Base-by-base conservation (phyloP, 352 stramenopile species). In the Pythium insidiosum region DNA sequence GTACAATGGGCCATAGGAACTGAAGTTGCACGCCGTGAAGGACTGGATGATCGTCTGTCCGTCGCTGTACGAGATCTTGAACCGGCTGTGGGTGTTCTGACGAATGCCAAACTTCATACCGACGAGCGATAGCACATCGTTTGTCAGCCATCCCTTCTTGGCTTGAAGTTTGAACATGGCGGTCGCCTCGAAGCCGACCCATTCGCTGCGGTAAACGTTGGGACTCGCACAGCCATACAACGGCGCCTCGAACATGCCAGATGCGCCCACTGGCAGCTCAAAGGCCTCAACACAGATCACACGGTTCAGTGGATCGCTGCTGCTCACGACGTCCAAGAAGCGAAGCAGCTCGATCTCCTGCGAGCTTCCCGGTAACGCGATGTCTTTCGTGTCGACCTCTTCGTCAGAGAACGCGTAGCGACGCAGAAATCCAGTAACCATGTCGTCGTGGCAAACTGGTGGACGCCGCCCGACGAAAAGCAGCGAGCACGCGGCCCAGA, bases 1-100 rank as follows among this genome's bases (percentile, higher is more conserved):
- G 41, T 45, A 50, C 13, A 56, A 40, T n/a, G 45, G 20, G 9
- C 48, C 48, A 11, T 39, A 26, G n/a, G 40, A 48, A 22, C 41
- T 49, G 40, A 56, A 56, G 28, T 56, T 56, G 13, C 23, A 38
- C 6, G 35, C 22, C 10, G 44, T 43, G 10, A 6, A 26, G 4
- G 20, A 18, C 5, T 25, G 30, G 11, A 49, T 25, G 26, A 42
- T 28, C 11, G 47, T 48, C 10, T 45, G 9, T 9, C 15, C 15
- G 9, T 15, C 28, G 9, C 15, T 15, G 28, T 33, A 33, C 12
- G 12, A n/a, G 9, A 43, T 43, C 7, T 19, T 10, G 16, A 28
- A 43, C n/a, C 26, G 38, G 16, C 21, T 43, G 20, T 22, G 20
- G 19, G 7, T 30, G 38, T 43, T 43, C 22, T 43, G 38, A 15